phyloP scores from a whole-genome alignment of 225 moss, liverwort and hornwort genomes.

The Climacium dendroides region DNA sequence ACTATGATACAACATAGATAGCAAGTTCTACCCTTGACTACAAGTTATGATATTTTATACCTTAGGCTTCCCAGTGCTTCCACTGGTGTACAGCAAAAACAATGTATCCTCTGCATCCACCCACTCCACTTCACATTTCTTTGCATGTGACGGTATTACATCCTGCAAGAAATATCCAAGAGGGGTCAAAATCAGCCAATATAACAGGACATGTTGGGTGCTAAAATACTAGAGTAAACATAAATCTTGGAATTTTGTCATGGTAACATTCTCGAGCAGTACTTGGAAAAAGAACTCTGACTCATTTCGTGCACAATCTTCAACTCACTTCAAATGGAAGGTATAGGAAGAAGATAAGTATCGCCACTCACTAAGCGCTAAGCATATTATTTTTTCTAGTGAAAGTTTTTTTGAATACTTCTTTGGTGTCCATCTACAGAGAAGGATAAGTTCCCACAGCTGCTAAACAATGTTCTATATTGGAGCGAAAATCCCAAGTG shows the following conservation, averaged over 20 bases:
- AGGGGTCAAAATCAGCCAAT: not conserved
- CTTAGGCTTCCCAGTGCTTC: conserved; percentile 98
- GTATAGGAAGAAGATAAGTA: not conserved
- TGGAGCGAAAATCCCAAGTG: not conserved
- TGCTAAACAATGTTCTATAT: not conserved
- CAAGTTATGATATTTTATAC: conserved; percentile 1
- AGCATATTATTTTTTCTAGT: not conserved
- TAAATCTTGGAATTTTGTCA: not conserved
- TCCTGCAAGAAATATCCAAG: conserved; percentile 28
- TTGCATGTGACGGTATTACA: conserved; percentile 51
- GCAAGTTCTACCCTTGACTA: not conserved
- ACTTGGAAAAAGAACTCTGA: not conserved
- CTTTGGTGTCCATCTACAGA: not conserved
- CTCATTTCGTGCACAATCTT: not conserved
- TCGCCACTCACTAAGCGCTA: not conserved
- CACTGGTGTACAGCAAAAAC: conserved; percentile 89
- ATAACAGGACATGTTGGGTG: not conserved
- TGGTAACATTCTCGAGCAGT: not conserved
- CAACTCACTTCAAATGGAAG: not conserved
- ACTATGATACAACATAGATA: not conserved
- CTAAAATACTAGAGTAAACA: not conserved
- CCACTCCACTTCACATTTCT: conserved; percentile 79
- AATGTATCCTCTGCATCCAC: conserved; percentile 91
- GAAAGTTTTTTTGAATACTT: not conserved
- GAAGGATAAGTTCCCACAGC: not conserved